phyloP scores from a whole-genome alignment of 371 early-diverging fungal species.

The Dinochytrium kinnereticum region DNA sequence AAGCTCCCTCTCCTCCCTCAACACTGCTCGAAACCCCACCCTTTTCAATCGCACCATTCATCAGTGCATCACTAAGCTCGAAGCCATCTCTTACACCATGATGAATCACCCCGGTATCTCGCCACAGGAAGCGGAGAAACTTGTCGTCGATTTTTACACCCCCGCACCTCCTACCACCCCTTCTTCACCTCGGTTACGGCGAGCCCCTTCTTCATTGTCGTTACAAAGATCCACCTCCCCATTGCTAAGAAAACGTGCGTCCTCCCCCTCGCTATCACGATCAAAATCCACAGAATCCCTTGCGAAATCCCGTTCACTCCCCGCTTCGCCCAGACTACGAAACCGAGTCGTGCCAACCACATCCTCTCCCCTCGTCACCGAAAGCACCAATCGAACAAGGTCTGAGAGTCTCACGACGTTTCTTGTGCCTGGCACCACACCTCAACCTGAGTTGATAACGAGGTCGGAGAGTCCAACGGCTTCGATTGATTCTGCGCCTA shows the following conservation, averaged over 20 bases:
- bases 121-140: neutral
- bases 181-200: neutral
- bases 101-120: neutral
- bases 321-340: neutral
- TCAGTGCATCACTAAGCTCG: neutral
- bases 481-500: too few species aligned
- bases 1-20: neutral
- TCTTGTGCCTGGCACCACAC: neutral
- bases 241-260: neutral
- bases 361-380: neutral
- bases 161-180: neutral
- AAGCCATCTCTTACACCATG: slow-evolving; percentile 3
- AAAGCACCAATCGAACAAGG: neutral
- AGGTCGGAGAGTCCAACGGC: too few species aligned
- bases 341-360: slow-evolving; percentile 2
- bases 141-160: neutral
- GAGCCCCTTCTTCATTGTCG: neutral
- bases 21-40: neutral
- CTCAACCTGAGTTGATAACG: too few species aligned
- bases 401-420: neutral
- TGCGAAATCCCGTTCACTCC: neutral
- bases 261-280: neutral
- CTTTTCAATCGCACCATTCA: slow-evolving; percentile 12
- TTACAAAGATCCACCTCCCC: neutral
- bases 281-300: neutral